These are phyloP conservation scores for Mortierella sp. DNA, from an alignment of 371 early-diverging fungal species.

Conservation along the genomic window DNA sequence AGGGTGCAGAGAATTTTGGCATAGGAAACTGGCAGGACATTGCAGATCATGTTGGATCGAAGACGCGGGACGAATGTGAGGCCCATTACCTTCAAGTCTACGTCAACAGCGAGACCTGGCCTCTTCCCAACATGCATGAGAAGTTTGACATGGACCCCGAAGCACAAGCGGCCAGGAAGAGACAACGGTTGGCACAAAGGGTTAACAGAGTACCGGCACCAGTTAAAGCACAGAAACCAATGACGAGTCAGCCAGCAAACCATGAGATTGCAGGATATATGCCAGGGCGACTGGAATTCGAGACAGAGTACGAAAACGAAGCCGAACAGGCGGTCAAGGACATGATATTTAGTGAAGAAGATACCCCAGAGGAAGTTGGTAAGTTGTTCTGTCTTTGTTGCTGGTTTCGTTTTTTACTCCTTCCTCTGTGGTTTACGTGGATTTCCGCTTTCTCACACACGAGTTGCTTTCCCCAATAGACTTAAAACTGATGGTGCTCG, in stretches of 20 bases:
- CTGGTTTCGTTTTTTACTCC: not conserved
- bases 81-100: conserved; percentile 93
- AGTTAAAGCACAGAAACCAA: conserved; percentile 60
- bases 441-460: not conserved
- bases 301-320: conserved; percentile 96
- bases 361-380: conserved; percentile 85
- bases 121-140: conserved; percentile 76
- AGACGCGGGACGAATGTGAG: conserved; percentile 89
- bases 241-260: conserved; percentile 90
- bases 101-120: conserved; percentile 80
- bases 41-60: conserved; percentile 93
- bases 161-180: conserved; percentile 49
- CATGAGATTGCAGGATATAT: conserved; percentile 98
- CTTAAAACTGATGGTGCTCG: conserved; percentile 91
- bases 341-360: conserved; percentile 90
- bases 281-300: conserved; percentile 98
- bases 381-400: conserved; percentile 7
- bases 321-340: conserved; percentile 96
- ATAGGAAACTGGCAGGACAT: conserved; percentile 98
- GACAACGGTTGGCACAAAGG: conserved; percentile 48
- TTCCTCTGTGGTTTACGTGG: not conserved
- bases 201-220: conserved; percentile 47
- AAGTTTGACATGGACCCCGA: conserved; percentile 62
- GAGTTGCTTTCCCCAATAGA: conserved; percentile 57
- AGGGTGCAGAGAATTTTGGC: conserved; percentile 92